Base-by-base conservation (phyloP, 768 basidiomycete genomes). In the Coprinopsis strossmayeri region DNA sequence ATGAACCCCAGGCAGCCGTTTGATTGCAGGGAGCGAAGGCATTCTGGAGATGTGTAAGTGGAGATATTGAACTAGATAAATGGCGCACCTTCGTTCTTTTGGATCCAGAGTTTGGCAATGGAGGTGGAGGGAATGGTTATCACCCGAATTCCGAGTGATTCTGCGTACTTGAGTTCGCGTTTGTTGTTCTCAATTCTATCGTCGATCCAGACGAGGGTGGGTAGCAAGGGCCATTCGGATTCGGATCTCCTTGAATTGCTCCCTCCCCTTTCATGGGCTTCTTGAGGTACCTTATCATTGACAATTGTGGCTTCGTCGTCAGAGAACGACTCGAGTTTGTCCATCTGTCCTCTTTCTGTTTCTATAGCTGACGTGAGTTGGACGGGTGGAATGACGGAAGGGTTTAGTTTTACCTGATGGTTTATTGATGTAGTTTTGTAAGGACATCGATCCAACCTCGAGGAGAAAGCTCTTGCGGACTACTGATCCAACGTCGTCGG, bases 131-230 rank as follows among this genome's bases (percentile, higher is more conserved):
- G 43, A 7, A 64, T 34, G 15, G 59, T 48, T 2, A 65, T 18
- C 13, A 63, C 60, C 1, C 52, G 47, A 13, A 64, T 54, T 10
- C 58, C 58, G 10, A 49, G 25, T 9, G n/a, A 20, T 15, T 26
- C 28, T 0, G 65, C 65, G 32, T 48, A 35, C 1, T 25, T 18
- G 17, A 59, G 47, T 40, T 57, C 57, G 9, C 25, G 17, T 1
- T 23, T 21, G 30, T 54, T 61, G 34, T 59, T 61, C 0, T 45
- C 45, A 17, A 57, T 59, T 1, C 50, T 32, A 40, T 64, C 62
- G 39, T 62, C 62, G 20, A 64, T 57, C 62, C 64, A 66, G 15
- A 66, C 47, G 5, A 64, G 40, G 2, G 61, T 39, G 11, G 64
- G 63, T 2, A 39, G 24, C 10, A 42, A n/a, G 17, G 12, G n/a